Base-by-base conservation (phyloP, 2,329 filamentous ascomycete genomes). In the Hymenoscyphus occultus region DNA sequence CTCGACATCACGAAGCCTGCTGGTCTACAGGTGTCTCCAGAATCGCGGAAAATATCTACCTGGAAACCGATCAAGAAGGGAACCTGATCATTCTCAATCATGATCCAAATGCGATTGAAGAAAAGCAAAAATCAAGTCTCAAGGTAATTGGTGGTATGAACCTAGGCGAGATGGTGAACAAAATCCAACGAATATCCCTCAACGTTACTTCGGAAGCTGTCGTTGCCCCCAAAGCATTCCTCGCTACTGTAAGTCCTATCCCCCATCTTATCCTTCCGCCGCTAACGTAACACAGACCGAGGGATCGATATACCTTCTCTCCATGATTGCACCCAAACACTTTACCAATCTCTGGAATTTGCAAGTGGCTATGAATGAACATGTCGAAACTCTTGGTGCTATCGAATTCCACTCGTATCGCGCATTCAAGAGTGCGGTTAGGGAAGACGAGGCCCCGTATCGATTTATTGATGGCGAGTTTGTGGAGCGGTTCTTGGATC, bases 391-490 rank as follows among this genome's bases (percentile, higher is more conserved):
- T 0, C 85, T 90, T 0, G 95, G 95, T 0, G 80, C 88, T 59
- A 85, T 96, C 59, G 83, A 88, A 0, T 98, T 97, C 76, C 85
- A 87, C 48, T 81, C 83, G 28, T 99, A 91, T 80, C 86, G 95
- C n/a, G 90, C 90, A 0, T 96, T 94, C 79, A 87, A 87, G 67
- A 96, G 87, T 62, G 81, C 86, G 31, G 87, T 90, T 32, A 81
- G 88, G 19, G 86, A 90, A 65, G 85, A 86, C 0, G 88, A 90
- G 0, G 91, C 90, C 48, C 94, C 95, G 0, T 91, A 87, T 73
- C 84, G 94, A 1, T 98, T 98, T 72, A 86, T 99, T 13, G 95
- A 99, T 73, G 95, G 94, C 0, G 94, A 97, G 75, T 81, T 98
- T 72, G 82, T 99, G 13, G 94, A 98, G 78, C 79, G 86, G 61